These are phyloP conservation scores for Neolentinus lepideus DNA, from an alignment of 1,284 basidiomycete species.

Conservation along the genomic window DNA sequence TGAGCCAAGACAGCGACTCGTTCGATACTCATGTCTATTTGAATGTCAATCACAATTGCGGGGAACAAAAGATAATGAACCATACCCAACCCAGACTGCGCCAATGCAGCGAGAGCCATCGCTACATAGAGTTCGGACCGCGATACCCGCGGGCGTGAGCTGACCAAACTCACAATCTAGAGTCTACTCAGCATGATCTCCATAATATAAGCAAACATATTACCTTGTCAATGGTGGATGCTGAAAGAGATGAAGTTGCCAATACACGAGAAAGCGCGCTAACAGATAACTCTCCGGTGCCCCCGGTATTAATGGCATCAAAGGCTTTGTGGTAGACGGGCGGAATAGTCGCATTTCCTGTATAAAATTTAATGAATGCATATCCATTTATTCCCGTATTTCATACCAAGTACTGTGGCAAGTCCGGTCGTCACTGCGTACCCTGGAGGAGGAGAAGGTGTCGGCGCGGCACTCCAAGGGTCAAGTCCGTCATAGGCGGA, in stretches of 20 bases:
- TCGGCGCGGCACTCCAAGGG: constrained; percentile 81
- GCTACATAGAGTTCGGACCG: constrained; percentile 86
- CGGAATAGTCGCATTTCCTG: constrained; percentile 77
- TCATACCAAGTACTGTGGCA: constrained; percentile 62
- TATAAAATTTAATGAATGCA: constrained; percentile 4
- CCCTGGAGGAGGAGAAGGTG: constrained; percentile 60
- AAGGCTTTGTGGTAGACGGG: constrained; percentile 70
- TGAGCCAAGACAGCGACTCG: constrained; percentile 68
- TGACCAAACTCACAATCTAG: constrained; percentile 80
- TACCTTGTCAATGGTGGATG: constrained; percentile 77
- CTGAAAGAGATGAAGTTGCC: constrained; percentile 68
- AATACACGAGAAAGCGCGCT: constrained; percentile 76
- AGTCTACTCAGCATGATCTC: not conserved
- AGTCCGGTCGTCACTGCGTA: constrained; percentile 43
- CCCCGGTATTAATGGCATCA: constrained; percentile 57
- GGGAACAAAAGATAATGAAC: constrained; percentile 10
- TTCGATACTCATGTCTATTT: constrained; percentile 70
- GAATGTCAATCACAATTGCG: not conserved
- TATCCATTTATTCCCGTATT: not conserved
- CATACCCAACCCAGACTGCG: constrained; percentile 74
- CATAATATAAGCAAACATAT: constrained; percentile 12
- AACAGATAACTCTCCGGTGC: constrained; percentile 71
- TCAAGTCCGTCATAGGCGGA: constrained; percentile 79
- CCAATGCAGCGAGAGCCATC: constrained; percentile 77
- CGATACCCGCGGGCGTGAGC: constrained; percentile 68